A percentile compares a stretch with the other conserved stretches of the same genome.
These are phyloP conservation scores for Apocynum venetum DNA, from an alignment of 257 asterid genomes.

Conservation along the genomic window DNA sequence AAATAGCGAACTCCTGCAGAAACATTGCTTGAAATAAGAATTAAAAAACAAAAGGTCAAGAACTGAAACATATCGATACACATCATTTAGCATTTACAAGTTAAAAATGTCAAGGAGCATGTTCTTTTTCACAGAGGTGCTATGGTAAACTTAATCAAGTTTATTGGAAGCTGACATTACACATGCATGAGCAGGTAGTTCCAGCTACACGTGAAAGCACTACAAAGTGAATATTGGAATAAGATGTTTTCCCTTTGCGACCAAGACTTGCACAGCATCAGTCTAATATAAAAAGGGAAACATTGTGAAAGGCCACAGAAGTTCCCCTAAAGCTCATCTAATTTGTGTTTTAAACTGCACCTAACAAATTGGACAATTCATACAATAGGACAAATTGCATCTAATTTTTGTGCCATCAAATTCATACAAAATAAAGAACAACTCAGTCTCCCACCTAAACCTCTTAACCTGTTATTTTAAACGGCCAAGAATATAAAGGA, in stretches of 20 bases:
- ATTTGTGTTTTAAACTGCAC: neutral
- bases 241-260: neutral
- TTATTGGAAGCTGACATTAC: neutral
- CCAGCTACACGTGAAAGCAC: neutral
- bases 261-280: neutral
- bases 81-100: neutral
- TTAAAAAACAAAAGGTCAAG: neutral
- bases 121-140: neutral
- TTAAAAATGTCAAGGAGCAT: neutral
- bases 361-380: neutral
- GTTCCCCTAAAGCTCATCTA: neutral
- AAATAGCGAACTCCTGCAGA: constrained; percentile 91
- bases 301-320: neutral
- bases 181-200: neutral
- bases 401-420: neutral
- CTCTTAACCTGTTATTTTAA: neutral
- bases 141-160: neutral
- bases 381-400: too few species aligned
- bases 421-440: neutral
- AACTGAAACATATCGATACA: neutral
- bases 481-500: neutral
- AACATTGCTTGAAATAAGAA: constrained; percentile 8
- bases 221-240: neutral
- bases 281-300: neutral
- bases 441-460: neutral